phyloP scores from a whole-genome alignment of 345 rosid species.

The Anastatica hierochuntica region DNA sequence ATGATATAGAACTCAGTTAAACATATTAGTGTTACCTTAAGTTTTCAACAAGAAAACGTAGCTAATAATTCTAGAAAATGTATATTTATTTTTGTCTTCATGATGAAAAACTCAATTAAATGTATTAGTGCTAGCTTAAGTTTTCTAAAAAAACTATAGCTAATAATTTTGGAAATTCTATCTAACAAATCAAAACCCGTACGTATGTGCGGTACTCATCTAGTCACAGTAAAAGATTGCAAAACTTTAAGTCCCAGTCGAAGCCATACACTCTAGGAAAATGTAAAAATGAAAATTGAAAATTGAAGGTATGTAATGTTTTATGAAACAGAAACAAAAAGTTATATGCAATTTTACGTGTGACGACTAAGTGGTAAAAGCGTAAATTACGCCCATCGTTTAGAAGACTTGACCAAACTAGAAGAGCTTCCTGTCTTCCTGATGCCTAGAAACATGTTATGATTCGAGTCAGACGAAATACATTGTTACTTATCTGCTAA shows the following conservation, averaged over 20 bases:
- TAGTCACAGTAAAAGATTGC: no score
- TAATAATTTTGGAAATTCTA: no score
- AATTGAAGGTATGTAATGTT: neutral
- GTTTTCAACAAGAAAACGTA: no score
- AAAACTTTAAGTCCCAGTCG: slow-evolving; percentile 8
- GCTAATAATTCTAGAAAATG: no score
- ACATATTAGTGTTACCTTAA: no score
- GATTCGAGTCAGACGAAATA: neutral
- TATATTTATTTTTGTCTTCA: no score
- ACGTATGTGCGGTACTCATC: no score
- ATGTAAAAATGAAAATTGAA: neutral
- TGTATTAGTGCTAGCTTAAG: no score
- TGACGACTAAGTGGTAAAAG: neutral
- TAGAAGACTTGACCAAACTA: slow-evolving; percentile 32
- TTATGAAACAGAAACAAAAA: neutral
- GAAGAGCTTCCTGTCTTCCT: slow-evolving; percentile 29
- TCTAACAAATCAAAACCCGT: no score
- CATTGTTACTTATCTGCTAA: neutral
- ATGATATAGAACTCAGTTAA: no score
- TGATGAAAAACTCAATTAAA: no score
- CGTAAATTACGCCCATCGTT: slow-evolving; percentile 35
- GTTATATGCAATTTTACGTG: slow-evolving; percentile 16
- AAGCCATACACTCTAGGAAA: neutral
- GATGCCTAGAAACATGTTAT: slow-evolving; percentile 26
- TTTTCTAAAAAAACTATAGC: no score